These are phyloP conservation scores for Trichoderma aggressivum DNA, from an alignment of 2,329 filamentous ascomycete species.

Conservation along the genomic window DNA sequence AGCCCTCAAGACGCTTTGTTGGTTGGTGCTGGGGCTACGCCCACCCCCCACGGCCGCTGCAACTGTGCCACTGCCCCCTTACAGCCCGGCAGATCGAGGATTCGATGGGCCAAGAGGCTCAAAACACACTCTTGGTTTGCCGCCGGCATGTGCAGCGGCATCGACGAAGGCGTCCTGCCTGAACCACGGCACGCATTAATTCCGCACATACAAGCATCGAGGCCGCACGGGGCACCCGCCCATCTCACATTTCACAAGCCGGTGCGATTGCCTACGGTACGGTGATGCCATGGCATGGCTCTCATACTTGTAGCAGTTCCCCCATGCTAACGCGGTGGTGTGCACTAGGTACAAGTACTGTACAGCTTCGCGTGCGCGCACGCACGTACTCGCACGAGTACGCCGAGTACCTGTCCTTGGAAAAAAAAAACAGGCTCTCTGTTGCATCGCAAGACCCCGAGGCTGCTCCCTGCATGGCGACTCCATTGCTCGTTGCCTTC, in stretches of 20 bases:
- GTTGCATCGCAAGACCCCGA: neutral
- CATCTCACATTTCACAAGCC: neutral
- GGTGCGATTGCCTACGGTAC: neutral
- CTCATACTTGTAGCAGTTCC: neutral
- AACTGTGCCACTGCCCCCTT: slow-evolving; percentile 8
- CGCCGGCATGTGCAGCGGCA: slow-evolving; percentile 16
- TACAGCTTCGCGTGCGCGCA: neutral
- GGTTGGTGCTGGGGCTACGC: slow-evolving; percentile 2
- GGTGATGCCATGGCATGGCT: neutral
- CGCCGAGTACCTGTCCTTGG: neutral
- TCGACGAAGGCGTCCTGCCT: neutral
- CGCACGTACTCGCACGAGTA: neutral
- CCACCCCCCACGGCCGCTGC: slow-evolving; percentile 5
- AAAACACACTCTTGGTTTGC: neutral
- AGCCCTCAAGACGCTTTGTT: slow-evolving; percentile 1
- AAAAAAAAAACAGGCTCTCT: neutral
- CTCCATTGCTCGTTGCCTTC: neutral
- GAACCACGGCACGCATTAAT: slow-evolving; percentile 5
- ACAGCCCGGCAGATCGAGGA: slow-evolving; percentile 16
- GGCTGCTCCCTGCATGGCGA: neutral
- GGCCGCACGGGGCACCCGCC: neutral
- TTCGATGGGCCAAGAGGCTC: slow-evolving; percentile 11
- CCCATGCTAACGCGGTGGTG: neutral
- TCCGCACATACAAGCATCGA: neutral
- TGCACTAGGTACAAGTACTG: neutral